phyloP scores from a whole-genome alignment of 2,329 filamentous ascomycete species.

The Trichoderma sp. region DNA sequence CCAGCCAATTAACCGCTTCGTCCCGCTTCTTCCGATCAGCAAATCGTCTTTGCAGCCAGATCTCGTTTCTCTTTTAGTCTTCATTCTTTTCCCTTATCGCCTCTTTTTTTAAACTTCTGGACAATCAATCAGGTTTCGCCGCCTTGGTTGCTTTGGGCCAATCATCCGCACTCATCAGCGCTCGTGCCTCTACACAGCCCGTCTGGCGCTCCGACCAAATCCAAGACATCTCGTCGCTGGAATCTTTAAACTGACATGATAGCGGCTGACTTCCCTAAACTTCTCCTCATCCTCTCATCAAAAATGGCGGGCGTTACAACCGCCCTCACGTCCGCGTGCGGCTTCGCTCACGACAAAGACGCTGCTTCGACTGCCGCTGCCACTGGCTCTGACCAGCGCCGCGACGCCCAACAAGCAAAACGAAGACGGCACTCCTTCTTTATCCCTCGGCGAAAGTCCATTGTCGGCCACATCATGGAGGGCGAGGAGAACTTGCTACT shows the following conservation, averaged over 20 bases:
- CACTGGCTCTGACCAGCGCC: conserved; percentile 44
- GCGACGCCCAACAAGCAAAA: conserved; percentile 35
- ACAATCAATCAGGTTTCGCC: neutral
- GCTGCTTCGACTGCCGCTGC: conserved; percentile 39
- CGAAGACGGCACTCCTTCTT: conserved; percentile 60
- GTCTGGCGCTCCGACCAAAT: neutral
- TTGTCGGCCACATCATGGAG: conserved; percentile 63
- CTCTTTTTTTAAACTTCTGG: neutral
- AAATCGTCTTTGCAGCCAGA: conserved; percentile 1
- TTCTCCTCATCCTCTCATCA: conserved; percentile 17
- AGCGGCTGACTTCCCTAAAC: neutral
- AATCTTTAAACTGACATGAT: neutral
- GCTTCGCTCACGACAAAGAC: conserved; percentile 33
- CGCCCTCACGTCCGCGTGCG: conserved; percentile 42
- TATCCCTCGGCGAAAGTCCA: conserved; percentile 57
- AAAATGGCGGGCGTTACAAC: conserved; percentile 43
- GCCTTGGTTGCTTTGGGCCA: neutral
- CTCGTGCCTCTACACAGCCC: conserved; percentile 9
- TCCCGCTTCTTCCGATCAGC: conserved; percentile 20
- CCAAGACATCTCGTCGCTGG: neutral
- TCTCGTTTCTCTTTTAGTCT: neutral
- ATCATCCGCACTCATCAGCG: neutral
- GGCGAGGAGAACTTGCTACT: conserved; percentile 62
- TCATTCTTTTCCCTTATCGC: neutral
- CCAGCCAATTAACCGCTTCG: neutral